Base-by-base conservation (phyloP, 306 rosid species). In the Trichosanthes truncata region DNA sequence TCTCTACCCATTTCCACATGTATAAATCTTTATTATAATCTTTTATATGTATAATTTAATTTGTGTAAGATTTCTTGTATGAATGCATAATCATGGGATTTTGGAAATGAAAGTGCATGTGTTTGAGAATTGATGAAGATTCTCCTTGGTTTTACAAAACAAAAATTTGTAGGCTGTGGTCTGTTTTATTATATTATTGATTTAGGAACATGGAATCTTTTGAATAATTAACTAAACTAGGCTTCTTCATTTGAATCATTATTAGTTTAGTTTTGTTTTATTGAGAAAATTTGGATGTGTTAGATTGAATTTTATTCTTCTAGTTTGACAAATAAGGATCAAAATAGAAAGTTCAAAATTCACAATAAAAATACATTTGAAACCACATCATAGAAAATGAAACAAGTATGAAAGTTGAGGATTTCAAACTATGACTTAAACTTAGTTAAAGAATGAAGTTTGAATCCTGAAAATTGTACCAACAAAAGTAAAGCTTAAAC, bases 61-160 rank as follows among this genome's bases (percentile, higher is more conserved):
- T 38, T 43, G 6, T 23, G 17, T 13, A n/a, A 41, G 31, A 71
- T 71, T 71, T 40, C 9, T 5, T 73, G 7, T 46, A 26, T 71
- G 76, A 71, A 71, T 71, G n/a, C 36, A 71, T 45, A 71, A 71
- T 71, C 33, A 71, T 71, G n/a, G 52, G 33, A 38, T 67, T 68
- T 68, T 35, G 23, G 45, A 40, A 18, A 35, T 33, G 52, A 38
- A 33, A 66, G 74, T 66, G 45, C 15, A 66, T 66, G 48, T 66
- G 49, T 66, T 8, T 66, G 36, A 65, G 23, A 65, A 36, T 31
- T 62, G 4, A 43, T 9, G 63, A 68, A 68, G 75, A 68, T 68
- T 68, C 75, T 68, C 75, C 52, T 68, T 40, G 75, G 52, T 40
- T 68, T 40, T 68, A 40, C 12, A 10, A 68, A 68, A 57, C 0